Evolutionary conservation across 1,284 basidiomycete genomes (phyloP).

Genomic region (Puccinia coronata): DNA sequence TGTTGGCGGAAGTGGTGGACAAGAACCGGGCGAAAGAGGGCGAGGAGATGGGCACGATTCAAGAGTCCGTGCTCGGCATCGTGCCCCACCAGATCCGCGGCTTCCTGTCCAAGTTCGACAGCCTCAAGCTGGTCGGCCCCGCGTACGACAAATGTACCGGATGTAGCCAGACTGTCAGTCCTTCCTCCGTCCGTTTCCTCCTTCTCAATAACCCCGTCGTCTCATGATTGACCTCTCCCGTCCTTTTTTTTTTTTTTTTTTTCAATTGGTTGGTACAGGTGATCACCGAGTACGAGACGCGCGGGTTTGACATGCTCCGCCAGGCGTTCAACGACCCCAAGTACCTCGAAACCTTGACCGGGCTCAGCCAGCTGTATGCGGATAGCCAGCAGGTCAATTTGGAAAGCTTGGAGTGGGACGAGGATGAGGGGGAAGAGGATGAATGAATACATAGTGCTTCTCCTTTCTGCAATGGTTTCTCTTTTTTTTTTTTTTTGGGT

Average conservation of each 20-base stretch:
- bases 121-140: slow-evolving; percentile 76
- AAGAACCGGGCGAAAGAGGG: background rate
- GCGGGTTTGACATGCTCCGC: slow-evolving; percentile 77
- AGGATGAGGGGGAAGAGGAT: slow-evolving; percentile 40
- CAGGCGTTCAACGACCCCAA: slow-evolving; percentile 80
- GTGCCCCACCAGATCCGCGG: slow-evolving; percentile 94
- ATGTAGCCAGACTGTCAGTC: slow-evolving; percentile 73
- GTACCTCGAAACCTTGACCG: slow-evolving; percentile 79
- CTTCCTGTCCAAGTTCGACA: slow-evolving; percentile 80
- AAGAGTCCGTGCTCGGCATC: slow-evolving; percentile 71
- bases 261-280: slow-evolving; percentile 64
- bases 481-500: background rate
- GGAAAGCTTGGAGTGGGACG: slow-evolving; percentile 50
- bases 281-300: slow-evolving; percentile 70
- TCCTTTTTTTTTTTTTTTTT: background rate
- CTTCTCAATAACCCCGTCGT: background rate
- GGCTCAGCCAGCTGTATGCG: slow-evolving; percentile 76
- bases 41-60: slow-evolving; percentile 6
- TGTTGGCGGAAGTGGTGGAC: slow-evolving; percentile 59
- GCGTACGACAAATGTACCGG: slow-evolving; percentile 88
- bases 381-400: slow-evolving; percentile 63
- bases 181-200: background rate
- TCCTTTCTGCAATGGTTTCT: background rate
- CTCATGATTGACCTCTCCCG: background rate
- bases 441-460: background rate